Percentiles rank a stretch among this genome's conserved stretches.
Evolutionary conservation across 768 basidiomycete species (phyloP).

Genomic region (Agaricus blazei): DNA sequence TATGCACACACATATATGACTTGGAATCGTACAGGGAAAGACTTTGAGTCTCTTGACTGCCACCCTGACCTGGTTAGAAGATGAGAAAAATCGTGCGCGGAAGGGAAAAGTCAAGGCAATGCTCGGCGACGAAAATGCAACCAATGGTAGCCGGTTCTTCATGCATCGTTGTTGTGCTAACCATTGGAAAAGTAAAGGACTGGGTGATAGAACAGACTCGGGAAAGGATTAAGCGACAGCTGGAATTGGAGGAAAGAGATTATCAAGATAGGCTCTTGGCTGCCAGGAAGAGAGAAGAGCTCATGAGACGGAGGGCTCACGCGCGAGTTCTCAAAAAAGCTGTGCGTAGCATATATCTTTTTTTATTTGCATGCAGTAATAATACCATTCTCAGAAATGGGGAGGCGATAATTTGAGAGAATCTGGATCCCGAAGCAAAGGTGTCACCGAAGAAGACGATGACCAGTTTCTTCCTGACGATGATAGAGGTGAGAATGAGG

Average conservation of each 20-base stretch:
- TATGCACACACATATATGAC: background rate
- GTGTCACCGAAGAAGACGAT: slow-evolving; percentile 45
- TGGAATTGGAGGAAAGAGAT: slow-evolving; percentile 64
- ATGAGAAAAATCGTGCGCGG: slow-evolving; percentile 63
- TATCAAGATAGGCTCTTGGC: slow-evolving; percentile 54
- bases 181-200: slow-evolving; percentile 41
- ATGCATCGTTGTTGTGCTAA: background rate
- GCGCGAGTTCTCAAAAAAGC: slow-evolving; percentile 57
- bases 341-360: slow-evolving; percentile 29
- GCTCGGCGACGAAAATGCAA: slow-evolving; percentile 24
- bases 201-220: slow-evolving; percentile 77
- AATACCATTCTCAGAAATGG: slow-evolving; percentile 12
- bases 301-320: slow-evolving; percentile 44
- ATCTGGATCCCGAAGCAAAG: background rate
- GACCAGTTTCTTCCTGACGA: slow-evolving; percentile 67
- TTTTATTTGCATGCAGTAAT: background rate
- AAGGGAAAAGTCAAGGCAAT: slow-evolving; percentile 53
- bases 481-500: slow-evolving; percentile 27
- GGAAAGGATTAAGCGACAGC: slow-evolving; percentile 54
- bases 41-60: slow-evolving; percentile 78
- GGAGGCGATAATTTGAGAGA: slow-evolving; percentile 7
- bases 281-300: slow-evolving; percentile 61
- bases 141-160: slow-evolving; percentile 20
- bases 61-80: slow-evolving; percentile 68
- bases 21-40: slow-evolving; percentile 57